Conservation (phyloP, 306 rosid genomes). For the Malus domestica region DNA sequence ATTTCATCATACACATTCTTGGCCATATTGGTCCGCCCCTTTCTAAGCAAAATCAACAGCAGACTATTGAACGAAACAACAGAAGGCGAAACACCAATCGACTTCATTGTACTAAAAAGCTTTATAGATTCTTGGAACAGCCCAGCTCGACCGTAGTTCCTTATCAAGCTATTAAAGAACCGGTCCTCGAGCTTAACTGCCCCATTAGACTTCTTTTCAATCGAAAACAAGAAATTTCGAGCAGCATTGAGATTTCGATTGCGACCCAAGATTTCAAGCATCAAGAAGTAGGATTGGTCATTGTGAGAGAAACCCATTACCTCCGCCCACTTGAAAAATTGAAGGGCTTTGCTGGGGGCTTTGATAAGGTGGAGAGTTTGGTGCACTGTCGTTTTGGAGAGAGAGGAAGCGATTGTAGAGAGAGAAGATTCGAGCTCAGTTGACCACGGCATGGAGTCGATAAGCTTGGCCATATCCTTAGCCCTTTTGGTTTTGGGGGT, state of each 20-base stretch:
- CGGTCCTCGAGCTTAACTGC: constrained; percentile 55
- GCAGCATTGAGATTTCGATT: constrained; percentile 56
- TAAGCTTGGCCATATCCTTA: constrained; percentile 38
- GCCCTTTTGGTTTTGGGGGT: constrained; percentile 38
- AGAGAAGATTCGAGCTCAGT: constrained; percentile 33
- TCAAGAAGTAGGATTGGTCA: constrained; percentile 44
- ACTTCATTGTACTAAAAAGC: constrained; percentile 56
- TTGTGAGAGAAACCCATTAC: constrained; percentile 52
- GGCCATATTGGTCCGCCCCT: constrained; percentile 71
- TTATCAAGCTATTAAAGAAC: constrained; percentile 68
- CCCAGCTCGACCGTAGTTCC: constrained; percentile 64
- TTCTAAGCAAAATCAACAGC: constrained; percentile 50
- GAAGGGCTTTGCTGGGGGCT: constrained; percentile 43
- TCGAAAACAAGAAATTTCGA: constrained; percentile 64
- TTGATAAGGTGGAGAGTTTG: constrained; percentile 50
- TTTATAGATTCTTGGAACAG: constrained; percentile 67
- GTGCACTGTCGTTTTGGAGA: constrained; percentile 55
- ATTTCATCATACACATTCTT: constrained; percentile 59
- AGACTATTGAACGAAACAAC: constrained; percentile 52
- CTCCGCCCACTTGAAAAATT: constrained; percentile 57
- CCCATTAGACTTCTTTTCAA: constrained; percentile 53
- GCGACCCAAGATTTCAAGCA: constrained; percentile 56
- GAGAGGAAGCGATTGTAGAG: constrained; percentile 33
- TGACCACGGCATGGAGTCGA: constrained; percentile 53
- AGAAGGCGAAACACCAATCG: constrained; percentile 54